phyloP scores from a whole-genome alignment of 148 eudicot species.

The Beta vulgaris region DNA sequence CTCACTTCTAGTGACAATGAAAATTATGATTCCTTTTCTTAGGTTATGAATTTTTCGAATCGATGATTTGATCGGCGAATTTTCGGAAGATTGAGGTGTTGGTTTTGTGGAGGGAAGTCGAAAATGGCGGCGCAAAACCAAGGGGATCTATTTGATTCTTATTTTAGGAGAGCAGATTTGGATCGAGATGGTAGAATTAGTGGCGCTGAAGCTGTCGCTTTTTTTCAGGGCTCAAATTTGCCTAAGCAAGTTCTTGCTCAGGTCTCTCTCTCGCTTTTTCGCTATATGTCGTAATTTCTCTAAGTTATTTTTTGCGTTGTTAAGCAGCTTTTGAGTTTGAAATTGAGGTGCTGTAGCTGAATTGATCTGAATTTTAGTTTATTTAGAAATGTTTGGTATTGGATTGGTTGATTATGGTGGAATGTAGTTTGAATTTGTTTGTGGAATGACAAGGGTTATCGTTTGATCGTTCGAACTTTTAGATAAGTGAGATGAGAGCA shows the following conservation, averaged over 20 bases:
- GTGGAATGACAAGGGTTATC: not conserved
- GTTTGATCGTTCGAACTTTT: not conserved
- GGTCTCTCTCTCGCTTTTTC: constrained; percentile 35
- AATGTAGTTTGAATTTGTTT: not conserved
- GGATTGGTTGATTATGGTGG: not conserved
- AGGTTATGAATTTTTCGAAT: not conserved
- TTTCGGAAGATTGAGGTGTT: constrained; percentile 2
- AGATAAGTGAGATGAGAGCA: not conserved
- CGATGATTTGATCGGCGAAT: constrained; percentile 30
- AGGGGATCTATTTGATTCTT: constrained; percentile 75
- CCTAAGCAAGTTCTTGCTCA: constrained; percentile 82
- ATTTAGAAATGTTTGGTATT: not conserved
- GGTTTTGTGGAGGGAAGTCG: constrained; percentile 15
- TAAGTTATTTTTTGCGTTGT: not conserved
- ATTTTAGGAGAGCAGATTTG: constrained; percentile 84
- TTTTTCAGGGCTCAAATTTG: constrained; percentile 76
- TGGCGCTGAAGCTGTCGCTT: constrained; percentile 82
- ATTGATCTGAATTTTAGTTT: constrained; percentile 11
- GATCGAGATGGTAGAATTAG: constrained; percentile 90
- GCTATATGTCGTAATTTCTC: not conserved
- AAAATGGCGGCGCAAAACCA: constrained; percentile 71
- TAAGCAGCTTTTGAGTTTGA: not conserved
- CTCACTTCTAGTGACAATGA: not conserved
- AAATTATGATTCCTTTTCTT: not conserved
- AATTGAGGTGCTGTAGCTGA: not conserved